These are phyloP conservation scores for Pichia sp. DNA, from an alignment of 1,139 yeast species.

Conservation along the genomic window DNA sequence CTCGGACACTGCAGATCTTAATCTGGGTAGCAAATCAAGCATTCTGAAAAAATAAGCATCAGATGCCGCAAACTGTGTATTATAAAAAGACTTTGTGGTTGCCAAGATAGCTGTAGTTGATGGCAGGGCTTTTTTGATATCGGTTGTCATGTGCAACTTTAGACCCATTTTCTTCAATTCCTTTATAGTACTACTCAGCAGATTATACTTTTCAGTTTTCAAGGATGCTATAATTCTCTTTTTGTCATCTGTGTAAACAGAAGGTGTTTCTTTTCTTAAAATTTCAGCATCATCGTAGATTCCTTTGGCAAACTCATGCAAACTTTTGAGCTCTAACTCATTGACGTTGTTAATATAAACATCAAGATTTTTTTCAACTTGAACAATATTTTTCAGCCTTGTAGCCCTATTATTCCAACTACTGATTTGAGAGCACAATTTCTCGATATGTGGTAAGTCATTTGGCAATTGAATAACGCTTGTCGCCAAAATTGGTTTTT, in stretches of 20 bases:
- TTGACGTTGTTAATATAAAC: constrained; percentile 37
- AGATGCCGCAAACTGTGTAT: constrained; percentile 35
- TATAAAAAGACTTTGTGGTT: constrained; percentile 41
- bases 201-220: constrained; percentile 70
- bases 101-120: constrained; percentile 59
- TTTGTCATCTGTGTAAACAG: constrained; percentile 57
- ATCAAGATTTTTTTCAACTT: constrained; percentile 51
- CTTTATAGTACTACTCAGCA: constrained; percentile 68
- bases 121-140: constrained; percentile 53
- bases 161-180: constrained; percentile 73
- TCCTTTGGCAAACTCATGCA: constrained; percentile 47
- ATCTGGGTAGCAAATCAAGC: constrained; percentile 72
- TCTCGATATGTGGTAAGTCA: constrained; percentile 15
- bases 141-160: constrained; percentile 56
- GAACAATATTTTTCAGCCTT: constrained; percentile 38
- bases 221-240: constrained; percentile 68
- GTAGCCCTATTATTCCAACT: constrained; percentile 17
- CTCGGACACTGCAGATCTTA: constrained; percentile 56
- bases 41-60: constrained; percentile 63
- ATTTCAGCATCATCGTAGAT: constrained; percentile 52
- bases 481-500: not conserved
- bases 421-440: constrained; percentile 20
- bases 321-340: constrained; percentile 31
- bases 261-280: constrained; percentile 73
- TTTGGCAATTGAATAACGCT: constrained; percentile 7